These are phyloP conservation scores for Cryptomeria japonica DNA, from an alignment of 75 land plant genomes.

Conservation along the genomic window DNA sequence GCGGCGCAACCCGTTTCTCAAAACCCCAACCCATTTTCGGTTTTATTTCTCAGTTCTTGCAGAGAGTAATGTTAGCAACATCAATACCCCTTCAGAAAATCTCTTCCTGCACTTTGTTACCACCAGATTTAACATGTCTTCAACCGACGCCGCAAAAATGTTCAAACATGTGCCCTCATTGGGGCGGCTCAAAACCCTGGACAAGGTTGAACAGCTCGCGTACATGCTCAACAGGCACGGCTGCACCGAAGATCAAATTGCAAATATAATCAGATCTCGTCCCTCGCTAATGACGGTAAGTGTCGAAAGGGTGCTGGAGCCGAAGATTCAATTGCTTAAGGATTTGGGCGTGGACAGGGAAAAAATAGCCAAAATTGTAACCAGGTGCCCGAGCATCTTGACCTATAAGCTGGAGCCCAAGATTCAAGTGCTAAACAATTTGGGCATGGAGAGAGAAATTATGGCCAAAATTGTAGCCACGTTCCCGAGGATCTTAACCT, in stretches of 20 bases:
- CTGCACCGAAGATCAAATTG: background rate
- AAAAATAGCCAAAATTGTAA: accelerated
- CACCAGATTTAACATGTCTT: background rate
- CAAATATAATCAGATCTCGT: background rate
- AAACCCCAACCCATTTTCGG: too few species aligned
- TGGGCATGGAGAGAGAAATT: background rate
- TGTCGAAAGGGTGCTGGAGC: background rate
- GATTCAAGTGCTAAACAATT: background rate
- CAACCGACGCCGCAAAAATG: background rate
- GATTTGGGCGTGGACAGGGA: background rate
- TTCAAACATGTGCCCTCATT: background rate
- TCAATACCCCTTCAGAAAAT: background rate
- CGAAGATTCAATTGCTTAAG: background rate
- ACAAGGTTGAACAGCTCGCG: background rate
- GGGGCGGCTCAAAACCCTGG: background rate
- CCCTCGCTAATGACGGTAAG: background rate
- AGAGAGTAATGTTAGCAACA: background rate
- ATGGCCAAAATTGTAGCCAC: background rate
- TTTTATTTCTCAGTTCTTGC: background rate
- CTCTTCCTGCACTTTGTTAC: background rate
- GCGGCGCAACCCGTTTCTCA: too few species aligned
- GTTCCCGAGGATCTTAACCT: too few species aligned
- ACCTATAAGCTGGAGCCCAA: background rate
- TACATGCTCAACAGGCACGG: background rate
- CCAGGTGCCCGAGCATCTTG: too few species aligned